A percentile compares a stretch with the other conserved stretches of the same genome.
Evolutionary conservation across 768 basidiomycete genomes (phyloP).

Genomic region (Clitopilus hobsonii): DNA sequence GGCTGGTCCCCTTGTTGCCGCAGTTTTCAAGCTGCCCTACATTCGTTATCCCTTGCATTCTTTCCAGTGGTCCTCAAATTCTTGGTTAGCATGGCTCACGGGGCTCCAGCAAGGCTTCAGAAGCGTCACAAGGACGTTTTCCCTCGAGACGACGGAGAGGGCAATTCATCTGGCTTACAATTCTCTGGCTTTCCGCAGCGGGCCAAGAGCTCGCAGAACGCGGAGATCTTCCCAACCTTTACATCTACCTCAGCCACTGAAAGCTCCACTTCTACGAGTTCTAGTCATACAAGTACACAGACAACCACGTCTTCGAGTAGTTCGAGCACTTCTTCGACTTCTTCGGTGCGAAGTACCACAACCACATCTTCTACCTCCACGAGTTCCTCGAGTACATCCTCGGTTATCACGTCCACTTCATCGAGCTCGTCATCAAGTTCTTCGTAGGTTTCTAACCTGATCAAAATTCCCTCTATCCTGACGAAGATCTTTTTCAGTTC

Average conservation of each 20-base stretch:
- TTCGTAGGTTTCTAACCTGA: neutral
- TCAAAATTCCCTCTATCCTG: neutral
- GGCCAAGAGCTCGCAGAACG: neutral
- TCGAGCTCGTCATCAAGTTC: neutral
- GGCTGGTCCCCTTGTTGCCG: neutral
- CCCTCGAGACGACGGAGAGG: conserved; percentile 4
- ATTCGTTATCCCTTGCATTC: neutral
- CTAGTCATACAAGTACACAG: neutral
- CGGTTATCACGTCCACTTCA: neutral
- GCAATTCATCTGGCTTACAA: neutral
- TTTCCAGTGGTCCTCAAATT: neutral
- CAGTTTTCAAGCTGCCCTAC: neutral
- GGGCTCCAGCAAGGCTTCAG: conserved; percentile 2
- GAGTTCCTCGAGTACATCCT: neutral
- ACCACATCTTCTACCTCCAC: neutral
- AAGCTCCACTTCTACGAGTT: neutral
- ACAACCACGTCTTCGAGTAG: neutral
- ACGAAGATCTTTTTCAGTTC: neutral
- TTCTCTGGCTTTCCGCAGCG: neutral
- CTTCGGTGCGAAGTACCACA: neutral
- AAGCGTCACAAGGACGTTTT: conserved; percentile 6
- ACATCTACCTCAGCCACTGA: neutral
- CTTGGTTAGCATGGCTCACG: conserved; percentile 4
- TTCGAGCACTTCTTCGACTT: neutral
- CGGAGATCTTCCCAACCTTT: neutral